These are phyloP conservation scores for Linanthus parryae DNA, from an alignment of 148 eudicot genomes.

Conservation along the genomic window DNA sequence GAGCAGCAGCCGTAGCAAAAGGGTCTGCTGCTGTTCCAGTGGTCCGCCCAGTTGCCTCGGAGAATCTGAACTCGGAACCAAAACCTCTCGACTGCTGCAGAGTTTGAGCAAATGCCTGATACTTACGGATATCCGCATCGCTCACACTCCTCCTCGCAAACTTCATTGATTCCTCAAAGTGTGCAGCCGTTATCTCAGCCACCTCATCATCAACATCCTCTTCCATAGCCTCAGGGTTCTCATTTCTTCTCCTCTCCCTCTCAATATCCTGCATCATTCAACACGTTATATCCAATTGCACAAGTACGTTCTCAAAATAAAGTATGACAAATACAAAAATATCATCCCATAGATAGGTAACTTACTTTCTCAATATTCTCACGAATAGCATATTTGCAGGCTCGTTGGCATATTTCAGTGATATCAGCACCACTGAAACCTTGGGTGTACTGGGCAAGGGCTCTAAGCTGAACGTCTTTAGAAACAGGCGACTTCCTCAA, in stretches of 20 bases:
- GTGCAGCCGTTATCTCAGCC: slow-evolving; percentile 62
- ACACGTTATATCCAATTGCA: background rate
- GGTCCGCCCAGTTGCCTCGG: slow-evolving; percentile 29
- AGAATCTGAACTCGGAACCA: slow-evolving; percentile 62
- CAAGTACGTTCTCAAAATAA: background rate
- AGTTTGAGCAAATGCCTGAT: slow-evolving; percentile 85
- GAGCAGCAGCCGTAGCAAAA: slow-evolving; percentile 47
- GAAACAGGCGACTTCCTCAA: slow-evolving; percentile 73
- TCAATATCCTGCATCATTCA: slow-evolving; percentile 51
- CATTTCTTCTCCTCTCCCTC: slow-evolving; percentile 27
- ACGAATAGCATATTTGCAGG: slow-evolving; percentile 80
- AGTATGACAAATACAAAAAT: background rate
- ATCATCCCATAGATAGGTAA: background rate
- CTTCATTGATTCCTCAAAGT: slow-evolving; percentile 83
- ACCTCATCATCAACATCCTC: slow-evolving; percentile 75
- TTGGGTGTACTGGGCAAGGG: slow-evolving; percentile 79
- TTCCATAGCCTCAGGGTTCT: slow-evolving; percentile 38
- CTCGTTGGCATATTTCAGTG: slow-evolving; percentile 87
- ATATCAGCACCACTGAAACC: too few relatives aligned
- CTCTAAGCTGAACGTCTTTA: slow-evolving; percentile 61
- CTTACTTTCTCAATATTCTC: slow-evolving; percentile 82
- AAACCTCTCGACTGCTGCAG: slow-evolving; percentile 83
- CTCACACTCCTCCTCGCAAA: slow-evolving; percentile 86
- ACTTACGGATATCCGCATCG: slow-evolving; percentile 81
- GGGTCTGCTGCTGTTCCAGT: slow-evolving; percentile 50